Evolutionary conservation across 441 rosid species (phyloP).

Genomic region (Raphanus hybrid): DNA sequence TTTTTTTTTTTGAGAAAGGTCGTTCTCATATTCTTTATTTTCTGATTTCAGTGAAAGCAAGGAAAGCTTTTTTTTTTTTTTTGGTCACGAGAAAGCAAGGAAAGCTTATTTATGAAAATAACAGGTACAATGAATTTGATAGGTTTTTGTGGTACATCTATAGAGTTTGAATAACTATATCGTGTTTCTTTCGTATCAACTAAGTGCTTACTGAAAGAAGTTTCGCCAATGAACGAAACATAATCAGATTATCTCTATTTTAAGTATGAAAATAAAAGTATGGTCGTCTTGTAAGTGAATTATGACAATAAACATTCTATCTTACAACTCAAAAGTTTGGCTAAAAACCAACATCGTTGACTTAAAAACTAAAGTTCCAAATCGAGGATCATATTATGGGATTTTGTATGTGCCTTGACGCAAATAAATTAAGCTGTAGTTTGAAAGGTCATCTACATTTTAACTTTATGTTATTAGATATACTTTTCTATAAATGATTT

Average conservation of each 20-base stretch:
- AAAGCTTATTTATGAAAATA: constrained; percentile 36
- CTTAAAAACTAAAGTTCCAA: constrained; percentile 12
- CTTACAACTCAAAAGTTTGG: constrained; percentile 33
- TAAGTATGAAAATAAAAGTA: constrained; percentile 17
- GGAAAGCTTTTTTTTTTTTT: neutral
- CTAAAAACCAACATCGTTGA: constrained; percentile 32
- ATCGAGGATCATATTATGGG: constrained; percentile 14
- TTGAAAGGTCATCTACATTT: constrained; percentile 13
- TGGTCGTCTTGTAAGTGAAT: constrained; percentile 8
- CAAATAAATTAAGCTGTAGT: constrained; percentile 29
- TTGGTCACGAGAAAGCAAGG: neutral
- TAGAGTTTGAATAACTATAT: constrained; percentile 32
- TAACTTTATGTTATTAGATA: neutral
- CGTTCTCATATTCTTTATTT: constrained; percentile 17
- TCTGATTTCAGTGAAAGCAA: constrained; percentile 10
- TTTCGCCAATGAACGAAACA: constrained; percentile 32
- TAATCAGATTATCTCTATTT: neutral
- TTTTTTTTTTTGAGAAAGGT: neutral
- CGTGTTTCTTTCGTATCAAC: constrained; percentile 41
- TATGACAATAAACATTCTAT: constrained; percentile 26
- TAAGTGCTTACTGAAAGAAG: constrained; percentile 29
- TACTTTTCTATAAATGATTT: neutral
- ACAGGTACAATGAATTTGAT: constrained; percentile 40
- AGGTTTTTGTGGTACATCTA: neutral
- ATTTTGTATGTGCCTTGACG: constrained; percentile 36